Evolutionary conservation across 345 rosid genomes (phyloP).

Genomic region (Citropsis articulata): DNA sequence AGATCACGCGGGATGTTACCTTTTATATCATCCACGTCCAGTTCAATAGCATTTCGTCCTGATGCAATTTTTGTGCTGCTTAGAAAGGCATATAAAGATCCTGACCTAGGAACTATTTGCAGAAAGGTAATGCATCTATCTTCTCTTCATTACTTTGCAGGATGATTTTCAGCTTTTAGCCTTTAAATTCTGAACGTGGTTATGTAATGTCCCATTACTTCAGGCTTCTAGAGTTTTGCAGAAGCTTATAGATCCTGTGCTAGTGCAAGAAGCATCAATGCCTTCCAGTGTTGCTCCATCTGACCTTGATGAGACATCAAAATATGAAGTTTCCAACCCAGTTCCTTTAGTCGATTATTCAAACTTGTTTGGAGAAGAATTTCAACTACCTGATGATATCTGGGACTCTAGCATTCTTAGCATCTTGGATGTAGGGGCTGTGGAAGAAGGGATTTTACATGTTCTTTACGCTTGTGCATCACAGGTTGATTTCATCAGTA

Average conservation of each 20-base stretch:
- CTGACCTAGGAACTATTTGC: conserved; percentile 58
- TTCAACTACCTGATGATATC: conserved; percentile 44
- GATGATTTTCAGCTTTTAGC: conserved; percentile 10
- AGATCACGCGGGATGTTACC: conserved; percentile 53
- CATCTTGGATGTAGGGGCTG: conserved; percentile 63
- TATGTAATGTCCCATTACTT: conserved; percentile 12
- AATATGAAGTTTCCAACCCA: conserved; percentile 37
- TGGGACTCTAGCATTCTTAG: conserved; percentile 53
- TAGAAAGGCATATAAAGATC: conserved; percentile 65
- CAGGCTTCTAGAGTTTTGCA: conserved; percentile 68
- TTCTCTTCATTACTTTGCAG: conserved; percentile 13
- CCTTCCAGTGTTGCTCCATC: conserved; percentile 33
- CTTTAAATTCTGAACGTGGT: conserved; percentile 11
- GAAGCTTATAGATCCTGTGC: conserved; percentile 49
- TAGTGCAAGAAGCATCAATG: conserved; percentile 33
- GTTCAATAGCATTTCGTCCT: conserved; percentile 54
- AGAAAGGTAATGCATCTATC: conserved; percentile 44
- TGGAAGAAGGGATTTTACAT: conserved; percentile 84
- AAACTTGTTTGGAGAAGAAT: conserved; percentile 71
- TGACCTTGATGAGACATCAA: conserved; percentile 39
- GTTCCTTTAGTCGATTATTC: conserved; percentile 52
- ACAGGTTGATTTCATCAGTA: conserved; percentile 55
- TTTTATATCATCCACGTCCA: conserved; percentile 40
- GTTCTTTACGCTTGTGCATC: conserved; percentile 86
- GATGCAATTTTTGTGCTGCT: conserved; percentile 62